Percentiles rank a stretch among this genome's conserved stretches.
phyloP scores from a whole-genome alignment of 371 early-diverging fungal species.

The Syncephalis plumigaleata region DNA sequence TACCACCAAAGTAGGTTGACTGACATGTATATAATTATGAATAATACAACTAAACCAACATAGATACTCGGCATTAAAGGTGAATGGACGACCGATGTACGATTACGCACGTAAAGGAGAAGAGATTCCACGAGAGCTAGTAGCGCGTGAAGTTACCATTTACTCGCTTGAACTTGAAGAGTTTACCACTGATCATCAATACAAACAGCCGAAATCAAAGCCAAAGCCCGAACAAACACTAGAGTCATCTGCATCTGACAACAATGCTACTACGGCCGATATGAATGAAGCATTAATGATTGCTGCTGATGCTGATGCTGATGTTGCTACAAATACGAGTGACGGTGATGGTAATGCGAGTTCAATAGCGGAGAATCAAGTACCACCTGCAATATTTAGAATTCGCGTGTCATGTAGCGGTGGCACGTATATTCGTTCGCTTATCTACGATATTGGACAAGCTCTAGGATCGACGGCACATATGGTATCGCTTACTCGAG shows the following conservation, averaged over 20 bases:
- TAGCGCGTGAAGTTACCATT: conserved; percentile 13
- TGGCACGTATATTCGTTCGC: conserved; percentile 26
- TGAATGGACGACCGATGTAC: conserved; percentile 36
- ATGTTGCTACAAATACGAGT: background rate
- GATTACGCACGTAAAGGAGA: conserved; percentile 28
- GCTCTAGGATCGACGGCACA: conserved; percentile 15
- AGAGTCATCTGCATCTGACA: background rate
- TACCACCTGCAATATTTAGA: conserved; percentile 9
- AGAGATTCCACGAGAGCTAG: conserved; percentile 14
- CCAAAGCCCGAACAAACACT: background rate
- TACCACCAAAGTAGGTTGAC: conserved; percentile 26
- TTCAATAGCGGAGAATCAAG: no score
- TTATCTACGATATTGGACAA: conserved; percentile 20
- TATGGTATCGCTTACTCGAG: conserved; percentile 16
- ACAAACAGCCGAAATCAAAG: background rate
- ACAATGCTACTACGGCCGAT: background rate
- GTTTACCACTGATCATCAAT: conserved; percentile 6
- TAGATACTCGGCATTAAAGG: conserved; percentile 27
- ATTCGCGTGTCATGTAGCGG: conserved; percentile 18
- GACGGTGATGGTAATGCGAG: background rate
- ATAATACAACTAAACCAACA: background rate
- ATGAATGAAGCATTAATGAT: background rate
- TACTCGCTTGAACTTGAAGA: conserved; percentile 12
- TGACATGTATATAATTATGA: background rate
- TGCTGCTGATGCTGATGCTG: background rate